phyloP scores from a whole-genome alignment of 495 filamentous ascomycete genomes.

The Penicillium manginii region DNA sequence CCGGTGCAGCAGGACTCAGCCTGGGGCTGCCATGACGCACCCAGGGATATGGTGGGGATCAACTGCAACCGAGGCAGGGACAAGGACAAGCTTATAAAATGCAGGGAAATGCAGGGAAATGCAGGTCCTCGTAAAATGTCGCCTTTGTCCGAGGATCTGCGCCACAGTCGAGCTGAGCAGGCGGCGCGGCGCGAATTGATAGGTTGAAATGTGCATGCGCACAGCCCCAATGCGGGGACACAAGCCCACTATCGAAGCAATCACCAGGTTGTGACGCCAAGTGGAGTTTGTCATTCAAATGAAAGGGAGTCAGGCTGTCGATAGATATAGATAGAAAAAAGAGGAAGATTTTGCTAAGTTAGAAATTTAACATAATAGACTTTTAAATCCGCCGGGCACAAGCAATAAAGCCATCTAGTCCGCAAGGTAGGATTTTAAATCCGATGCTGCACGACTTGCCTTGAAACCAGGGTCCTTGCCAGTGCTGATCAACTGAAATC shows the following conservation, averaged over 20 bases:
- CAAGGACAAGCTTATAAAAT: constrained; percentile 1
- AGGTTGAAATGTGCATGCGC: constrained; percentile 2
- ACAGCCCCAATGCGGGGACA: constrained; percentile 10
- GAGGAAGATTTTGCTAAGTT: too few relatives aligned
- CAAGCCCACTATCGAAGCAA: neutral
- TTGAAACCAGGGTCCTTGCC: too few relatives aligned
- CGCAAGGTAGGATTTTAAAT: neutral
- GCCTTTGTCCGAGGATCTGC: constrained; percentile 5
- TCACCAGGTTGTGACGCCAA: neutral
- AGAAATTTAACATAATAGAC: too few relatives aligned
- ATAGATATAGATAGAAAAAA: too few relatives aligned
- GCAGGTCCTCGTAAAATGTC: constrained; percentile 6
- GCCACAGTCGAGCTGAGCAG: constrained; percentile 8
- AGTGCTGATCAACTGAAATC: too few relatives aligned
- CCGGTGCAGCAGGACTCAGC: neutral
- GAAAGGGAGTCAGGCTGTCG: too few relatives aligned
- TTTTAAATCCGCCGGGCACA: too few relatives aligned
- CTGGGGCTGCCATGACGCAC: constrained; percentile 4
- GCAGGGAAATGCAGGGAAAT: constrained; percentile 12
- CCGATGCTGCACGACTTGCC: neutral
- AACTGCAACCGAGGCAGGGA: constrained; percentile 2
- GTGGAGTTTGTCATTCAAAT: neutral
- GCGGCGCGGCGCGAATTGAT: constrained; percentile 1
- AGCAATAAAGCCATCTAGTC: neutral
- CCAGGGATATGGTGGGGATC: neutral